A percentile compares a stretch with the other conserved stretches of the same genome.
Evolutionary conservation across 192 early-diverging fungal species (phyloP).

Genomic region (Glomus cerebriforme): DNA sequence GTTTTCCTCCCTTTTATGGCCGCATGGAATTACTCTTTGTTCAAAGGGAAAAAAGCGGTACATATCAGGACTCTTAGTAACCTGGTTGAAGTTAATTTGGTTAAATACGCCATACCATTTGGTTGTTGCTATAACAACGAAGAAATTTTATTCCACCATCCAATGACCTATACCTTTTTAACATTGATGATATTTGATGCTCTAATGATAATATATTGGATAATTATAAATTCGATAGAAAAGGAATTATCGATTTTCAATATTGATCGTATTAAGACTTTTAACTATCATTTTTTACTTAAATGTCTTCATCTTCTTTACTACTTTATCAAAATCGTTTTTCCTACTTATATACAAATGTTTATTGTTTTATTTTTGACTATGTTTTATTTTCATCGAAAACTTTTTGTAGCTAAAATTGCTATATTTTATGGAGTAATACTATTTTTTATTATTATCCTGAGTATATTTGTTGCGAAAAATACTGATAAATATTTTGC

Average conservation of each 20-base stretch:
- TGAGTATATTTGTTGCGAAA: not conserved
- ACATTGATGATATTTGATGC: slow-evolving; percentile 4
- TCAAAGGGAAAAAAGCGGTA: slow-evolving; percentile 14
- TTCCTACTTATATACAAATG: slow-evolving; percentile 18
- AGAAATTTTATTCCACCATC: slow-evolving; percentile 16
- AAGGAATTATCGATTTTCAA: slow-evolving; percentile 5
- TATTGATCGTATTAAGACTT: slow-evolving; percentile 10
- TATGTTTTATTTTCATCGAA: slow-evolving; percentile 6
- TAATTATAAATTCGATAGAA: not conserved
- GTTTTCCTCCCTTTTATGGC: not conserved
- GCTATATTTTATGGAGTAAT: not conserved
- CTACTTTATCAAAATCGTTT: not conserved
- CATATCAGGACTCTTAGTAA: not conserved
- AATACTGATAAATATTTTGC: slow-evolving; percentile 1
- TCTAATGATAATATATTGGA: slow-evolving; percentile 4
- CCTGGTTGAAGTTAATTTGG: slow-evolving; percentile 22
- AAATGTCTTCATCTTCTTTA: slow-evolving; percentile 1
- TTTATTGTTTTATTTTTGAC: slow-evolving; percentile 1
- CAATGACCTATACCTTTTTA: slow-evolving; percentile 15
- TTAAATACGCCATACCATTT: slow-evolving; percentile 15
- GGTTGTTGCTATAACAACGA: slow-evolving; percentile 16
- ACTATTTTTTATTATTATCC: not conserved
- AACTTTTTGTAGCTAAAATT: not conserved
- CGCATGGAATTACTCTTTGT: slow-evolving; percentile 9
- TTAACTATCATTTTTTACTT: not conserved